Conservation (phyloP, 805 yeast species). For the Teunomyces pallodes region DNA sequence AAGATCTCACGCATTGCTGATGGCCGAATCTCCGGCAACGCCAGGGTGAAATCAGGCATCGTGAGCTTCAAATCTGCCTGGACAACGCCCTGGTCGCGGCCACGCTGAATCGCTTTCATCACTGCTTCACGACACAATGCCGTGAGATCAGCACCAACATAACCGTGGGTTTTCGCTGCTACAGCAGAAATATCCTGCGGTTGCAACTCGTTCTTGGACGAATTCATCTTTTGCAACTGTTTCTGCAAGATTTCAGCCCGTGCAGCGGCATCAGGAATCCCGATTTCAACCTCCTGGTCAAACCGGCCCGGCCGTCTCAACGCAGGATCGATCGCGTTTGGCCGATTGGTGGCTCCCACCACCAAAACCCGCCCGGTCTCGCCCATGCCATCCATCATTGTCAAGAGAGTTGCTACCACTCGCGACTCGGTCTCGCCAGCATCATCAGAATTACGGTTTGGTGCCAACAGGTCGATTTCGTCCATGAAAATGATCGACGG, state of each 20-base stretch:
- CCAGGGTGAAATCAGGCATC: constrained; percentile 60
- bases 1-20: constrained; percentile 97
- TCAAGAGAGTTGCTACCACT: constrained; percentile 83
- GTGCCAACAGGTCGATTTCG: constrained; percentile 91
- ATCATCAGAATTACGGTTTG: constrained; percentile 79
- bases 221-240: constrained; percentile 55
- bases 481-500: constrained; percentile 89
- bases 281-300: constrained; percentile 86
- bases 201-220: constrained; percentile 44
- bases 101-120: constrained; percentile 72
- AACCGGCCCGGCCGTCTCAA: constrained; percentile 84
- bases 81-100: constrained; percentile 30
- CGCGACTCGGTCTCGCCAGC: constrained; percentile 88
- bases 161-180: constrained; percentile 88
- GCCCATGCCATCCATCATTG: constrained; percentile 77
- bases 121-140: constrained; percentile 89
- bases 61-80: constrained; percentile 45
- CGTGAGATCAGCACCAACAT: constrained; percentile 93
- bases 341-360: constrained; percentile 73
- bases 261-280: constrained; percentile 85
- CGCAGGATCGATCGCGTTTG: constrained; percentile 67
- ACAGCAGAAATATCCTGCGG: constrained; percentile 56
- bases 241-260: constrained; percentile 69
- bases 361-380: constrained; percentile 63
- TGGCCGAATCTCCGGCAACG: constrained; percentile 81